phyloP scores from a whole-genome alignment of 345 rosid species.

The Eucalyptus sp. region DNA sequence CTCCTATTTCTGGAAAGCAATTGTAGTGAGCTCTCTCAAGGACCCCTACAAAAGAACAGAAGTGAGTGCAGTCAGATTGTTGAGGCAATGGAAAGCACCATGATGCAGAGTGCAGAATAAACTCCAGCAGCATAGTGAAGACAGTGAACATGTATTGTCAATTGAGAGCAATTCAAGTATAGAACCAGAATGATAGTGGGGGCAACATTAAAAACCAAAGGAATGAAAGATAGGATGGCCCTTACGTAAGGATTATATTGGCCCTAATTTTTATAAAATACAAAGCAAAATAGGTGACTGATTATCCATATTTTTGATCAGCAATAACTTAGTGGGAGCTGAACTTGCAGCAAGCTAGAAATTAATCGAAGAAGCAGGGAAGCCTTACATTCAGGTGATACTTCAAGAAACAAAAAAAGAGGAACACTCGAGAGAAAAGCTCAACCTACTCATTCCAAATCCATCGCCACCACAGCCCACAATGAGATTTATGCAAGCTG shows the following conservation, averaged over 20 bases:
- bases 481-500: not conserved
- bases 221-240: not conserved
- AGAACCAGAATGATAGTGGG: not conserved
- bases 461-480: not conserved
- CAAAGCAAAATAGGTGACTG: not conserved
- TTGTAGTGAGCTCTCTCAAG: constrained; percentile 29
- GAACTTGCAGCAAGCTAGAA: not conserved
- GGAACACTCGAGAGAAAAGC: not conserved
- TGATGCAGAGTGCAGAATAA: not conserved
- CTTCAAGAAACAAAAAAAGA: not conserved
- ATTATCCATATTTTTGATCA: not conserved
- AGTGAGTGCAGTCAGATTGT: not conserved
- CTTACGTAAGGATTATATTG: too few relatives aligned
- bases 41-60: constrained; percentile 26
- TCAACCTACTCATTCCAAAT: not conserved
- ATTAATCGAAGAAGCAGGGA: not conserved
- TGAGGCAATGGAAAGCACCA: not conserved
- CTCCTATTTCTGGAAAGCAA: constrained; percentile 32
- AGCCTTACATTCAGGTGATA: not conserved
- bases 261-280: too few relatives aligned
- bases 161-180: not conserved
- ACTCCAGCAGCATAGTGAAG: not conserved
- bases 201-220: not conserved
- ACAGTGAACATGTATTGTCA: not conserved
- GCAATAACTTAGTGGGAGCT: not conserved